Evolutionary conservation across 176 grass and related monocot genomes (phyloP).

Genomic region (Eleusine indica): DNA sequence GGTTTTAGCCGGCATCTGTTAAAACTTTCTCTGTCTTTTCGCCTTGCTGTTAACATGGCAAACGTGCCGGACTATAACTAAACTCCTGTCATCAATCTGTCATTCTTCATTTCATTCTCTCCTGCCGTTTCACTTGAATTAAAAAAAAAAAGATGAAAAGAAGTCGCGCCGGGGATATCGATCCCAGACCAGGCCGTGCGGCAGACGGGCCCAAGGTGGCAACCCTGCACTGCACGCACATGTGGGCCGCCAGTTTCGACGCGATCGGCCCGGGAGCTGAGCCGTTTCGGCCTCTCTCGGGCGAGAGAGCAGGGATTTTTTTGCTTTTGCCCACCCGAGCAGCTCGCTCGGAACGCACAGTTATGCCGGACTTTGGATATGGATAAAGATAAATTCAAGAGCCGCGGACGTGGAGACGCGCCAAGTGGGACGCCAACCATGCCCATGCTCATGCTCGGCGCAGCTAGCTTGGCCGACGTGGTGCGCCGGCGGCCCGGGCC

Average conservation of each 20-base stretch:
- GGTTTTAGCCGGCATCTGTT: no score
- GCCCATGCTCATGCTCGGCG: neutral
- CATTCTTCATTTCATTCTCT: no score
- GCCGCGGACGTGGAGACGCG: neutral
- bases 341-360: neutral
- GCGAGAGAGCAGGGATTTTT: no score
- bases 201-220: neutral
- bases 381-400: neutral
- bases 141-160: no score
- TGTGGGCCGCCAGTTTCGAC: neutral
- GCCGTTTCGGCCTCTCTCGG: neutral
- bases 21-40: no score
- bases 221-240: neutral
- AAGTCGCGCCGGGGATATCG: neutral
- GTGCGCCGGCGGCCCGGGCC: neutral
- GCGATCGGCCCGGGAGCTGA: no score
- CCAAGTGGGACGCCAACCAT: constrained; percentile 10
- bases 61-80: no score
- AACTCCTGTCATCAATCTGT: no score
- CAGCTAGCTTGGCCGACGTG: neutral
- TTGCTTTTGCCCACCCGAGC: neutral
- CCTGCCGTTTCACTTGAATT: no score
- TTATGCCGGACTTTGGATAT: neutral
- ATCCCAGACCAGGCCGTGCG: neutral
- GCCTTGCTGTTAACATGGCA: no score